phyloP scores from a whole-genome alignment of 179 eudicot species.

The Spinacia oleracea region DNA sequence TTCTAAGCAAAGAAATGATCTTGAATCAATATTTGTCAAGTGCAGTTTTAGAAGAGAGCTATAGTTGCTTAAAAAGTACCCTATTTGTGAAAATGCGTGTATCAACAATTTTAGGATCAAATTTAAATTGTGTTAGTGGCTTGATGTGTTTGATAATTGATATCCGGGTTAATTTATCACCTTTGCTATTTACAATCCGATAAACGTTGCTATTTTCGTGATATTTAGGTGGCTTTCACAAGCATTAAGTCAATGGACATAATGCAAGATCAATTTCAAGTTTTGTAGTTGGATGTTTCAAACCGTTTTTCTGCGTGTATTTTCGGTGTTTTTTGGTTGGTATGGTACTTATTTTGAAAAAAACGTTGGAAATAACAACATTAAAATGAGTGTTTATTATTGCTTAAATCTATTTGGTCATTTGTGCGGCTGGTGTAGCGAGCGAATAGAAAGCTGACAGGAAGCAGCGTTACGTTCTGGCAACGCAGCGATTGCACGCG shows the following conservation, averaged over 20 bases:
- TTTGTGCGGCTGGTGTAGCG: background rate
- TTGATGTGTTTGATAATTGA: conserved; percentile 10
- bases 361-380: no score
- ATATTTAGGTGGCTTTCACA: background rate
- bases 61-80: background rate
- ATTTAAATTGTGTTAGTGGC: background rate
- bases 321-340: no score
- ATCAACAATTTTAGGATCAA: conserved; percentile 4
- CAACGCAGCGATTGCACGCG: conserved; percentile 22
- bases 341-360: no score
- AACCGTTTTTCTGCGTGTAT: background rate
- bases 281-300: background rate
- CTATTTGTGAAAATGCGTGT: conserved; percentile 16
- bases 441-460: background rate
- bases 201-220: background rate
- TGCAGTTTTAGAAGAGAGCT: conserved; percentile 7
- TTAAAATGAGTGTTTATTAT: no score
- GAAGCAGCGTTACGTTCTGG: conserved; percentile 20
- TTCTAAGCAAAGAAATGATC: conserved; percentile 2
- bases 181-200: no score
- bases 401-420: background rate
- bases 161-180: background rate
- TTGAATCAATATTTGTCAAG: conserved; percentile 5
- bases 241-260: background rate
- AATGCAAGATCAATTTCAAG: background rate